Percentiles rank a stretch among this genome's conserved stretches.
These are phyloP conservation scores for Tuber borchii DNA, from an alignment of 495 filamentous ascomycete species.

Conservation along the genomic window DNA sequence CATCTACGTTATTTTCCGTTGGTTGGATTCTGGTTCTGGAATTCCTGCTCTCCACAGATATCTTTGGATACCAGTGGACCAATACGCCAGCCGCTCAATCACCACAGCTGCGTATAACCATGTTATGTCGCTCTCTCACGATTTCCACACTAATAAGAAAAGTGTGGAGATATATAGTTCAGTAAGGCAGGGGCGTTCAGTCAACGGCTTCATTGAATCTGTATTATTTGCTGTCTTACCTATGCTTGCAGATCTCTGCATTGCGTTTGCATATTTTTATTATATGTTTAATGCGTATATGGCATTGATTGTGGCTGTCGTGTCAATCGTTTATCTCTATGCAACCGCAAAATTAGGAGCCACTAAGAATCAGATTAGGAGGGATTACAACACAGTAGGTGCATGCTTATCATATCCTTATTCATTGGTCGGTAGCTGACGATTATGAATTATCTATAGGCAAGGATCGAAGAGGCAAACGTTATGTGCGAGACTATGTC, in stretches of 20 bases:
- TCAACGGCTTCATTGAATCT: slow-evolving; percentile 59
- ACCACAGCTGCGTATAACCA: slow-evolving; percentile 64
- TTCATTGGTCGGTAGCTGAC: slow-evolving; percentile 33
- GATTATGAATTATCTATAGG: slow-evolving; percentile 33
- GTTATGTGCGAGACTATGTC: slow-evolving; percentile 58
- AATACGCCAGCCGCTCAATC: slow-evolving; percentile 56
- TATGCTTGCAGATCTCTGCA: slow-evolving; percentile 62
- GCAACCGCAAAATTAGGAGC: slow-evolving; percentile 51
- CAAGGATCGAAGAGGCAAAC: slow-evolving; percentile 53
- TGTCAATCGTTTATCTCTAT: slow-evolving; percentile 58
- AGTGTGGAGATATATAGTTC: slow-evolving; percentile 64
- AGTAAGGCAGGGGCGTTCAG: slow-evolving; percentile 57
- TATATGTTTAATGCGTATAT: slow-evolving; percentile 66
- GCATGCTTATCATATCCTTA: slow-evolving; percentile 29
- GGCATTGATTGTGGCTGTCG: slow-evolving; percentile 60
- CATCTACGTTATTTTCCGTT: slow-evolving; percentile 52
- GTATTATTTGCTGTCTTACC: slow-evolving; percentile 62
- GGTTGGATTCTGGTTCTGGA: slow-evolving; percentile 54
- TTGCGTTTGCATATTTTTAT: slow-evolving; percentile 65
- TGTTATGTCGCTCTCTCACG: slow-evolving; percentile 68
- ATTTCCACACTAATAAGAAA: slow-evolving; percentile 71
- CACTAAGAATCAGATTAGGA: slow-evolving; percentile 46
- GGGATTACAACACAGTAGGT: slow-evolving; percentile 42
- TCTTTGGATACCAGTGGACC: slow-evolving; percentile 62
- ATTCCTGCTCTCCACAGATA: slow-evolving; percentile 51